phyloP scores from a whole-genome alignment of 495 filamentous ascomycete genomes.

The Niebla homalea region DNA sequence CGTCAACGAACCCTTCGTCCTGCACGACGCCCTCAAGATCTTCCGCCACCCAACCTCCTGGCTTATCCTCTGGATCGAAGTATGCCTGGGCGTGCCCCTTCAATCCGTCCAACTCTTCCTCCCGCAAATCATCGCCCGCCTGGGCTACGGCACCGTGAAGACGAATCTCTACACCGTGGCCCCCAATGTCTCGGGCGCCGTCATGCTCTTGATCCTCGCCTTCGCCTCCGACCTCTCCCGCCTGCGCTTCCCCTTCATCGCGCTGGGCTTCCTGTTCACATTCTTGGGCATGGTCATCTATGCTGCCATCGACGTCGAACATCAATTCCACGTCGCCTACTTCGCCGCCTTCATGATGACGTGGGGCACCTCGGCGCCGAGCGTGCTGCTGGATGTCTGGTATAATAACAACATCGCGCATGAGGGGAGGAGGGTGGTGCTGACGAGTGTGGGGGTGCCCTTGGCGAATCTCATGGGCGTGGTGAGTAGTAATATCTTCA shows the following conservation, averaged over 20 bases:
- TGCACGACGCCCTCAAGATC: slow-evolving; percentile 50
- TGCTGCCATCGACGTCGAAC: slow-evolving; percentile 50
- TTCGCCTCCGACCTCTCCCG: slow-evolving; percentile 51
- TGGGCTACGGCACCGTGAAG: slow-evolving; percentile 50
- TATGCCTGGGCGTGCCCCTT: slow-evolving; percentile 64
- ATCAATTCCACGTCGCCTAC: slow-evolving; percentile 50
- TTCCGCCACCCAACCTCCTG: slow-evolving; percentile 51
- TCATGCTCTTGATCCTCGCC: slow-evolving; percentile 54
- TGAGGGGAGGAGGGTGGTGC: slow-evolving; percentile 54
- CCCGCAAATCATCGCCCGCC: slow-evolving; percentile 55
- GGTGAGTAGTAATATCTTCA: slow-evolving; percentile 62
- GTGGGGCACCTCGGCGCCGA: slow-evolving; percentile 47
- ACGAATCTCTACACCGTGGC: slow-evolving; percentile 71
- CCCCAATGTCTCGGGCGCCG: slow-evolving; percentile 54
- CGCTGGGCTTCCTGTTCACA: slow-evolving; percentile 57
- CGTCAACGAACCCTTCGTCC: slow-evolving; percentile 57
- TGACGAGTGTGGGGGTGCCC: slow-evolving; percentile 63
- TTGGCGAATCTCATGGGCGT: slow-evolving; percentile 74
- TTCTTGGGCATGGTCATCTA: slow-evolving; percentile 68
- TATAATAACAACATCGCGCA: slow-evolving; percentile 75
- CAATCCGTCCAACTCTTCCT: slow-evolving; percentile 60
- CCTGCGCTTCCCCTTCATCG: slow-evolving; percentile 62
- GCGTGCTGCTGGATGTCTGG: slow-evolving; percentile 42
- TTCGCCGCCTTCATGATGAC: slow-evolving; percentile 77
- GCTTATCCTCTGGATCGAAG: slow-evolving; percentile 52